A percentile compares a stretch with the other conserved stretches of the same genome.
Evolutionary conservation across 768 basidiomycete species (phyloP).

Genomic region (Arthromyces matolae): DNA sequence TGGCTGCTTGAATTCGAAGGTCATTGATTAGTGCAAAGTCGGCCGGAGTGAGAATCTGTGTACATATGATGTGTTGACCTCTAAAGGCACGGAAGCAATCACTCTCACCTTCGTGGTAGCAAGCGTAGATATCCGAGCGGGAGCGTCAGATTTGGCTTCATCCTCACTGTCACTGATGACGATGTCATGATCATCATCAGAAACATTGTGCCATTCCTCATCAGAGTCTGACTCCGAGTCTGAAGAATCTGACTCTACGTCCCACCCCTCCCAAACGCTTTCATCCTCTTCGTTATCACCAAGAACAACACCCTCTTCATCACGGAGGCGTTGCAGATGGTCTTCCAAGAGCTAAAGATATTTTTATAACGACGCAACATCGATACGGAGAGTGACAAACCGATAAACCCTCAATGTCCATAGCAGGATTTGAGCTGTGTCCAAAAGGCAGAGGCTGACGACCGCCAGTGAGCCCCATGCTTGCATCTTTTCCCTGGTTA

Average conservation of each 20-base stretch:
- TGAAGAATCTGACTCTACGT: slow-evolving; percentile 68
- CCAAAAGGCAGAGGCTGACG: slow-evolving; percentile 78
- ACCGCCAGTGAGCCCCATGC: slow-evolving; percentile 66
- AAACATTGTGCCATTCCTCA: slow-evolving; percentile 83
- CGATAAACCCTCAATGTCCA: slow-evolving; percentile 86
- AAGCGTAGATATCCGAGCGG: slow-evolving; percentile 54
- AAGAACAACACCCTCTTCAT: slow-evolving; percentile 51
- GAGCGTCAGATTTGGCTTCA: slow-evolving; percentile 40
- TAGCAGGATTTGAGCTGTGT: slow-evolving; percentile 65
- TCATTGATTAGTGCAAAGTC: slow-evolving; percentile 93
- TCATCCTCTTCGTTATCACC: slow-evolving; percentile 58
- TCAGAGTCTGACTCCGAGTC: slow-evolving; percentile 55
- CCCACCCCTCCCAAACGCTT: slow-evolving; percentile 86
- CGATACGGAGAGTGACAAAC: slow-evolving; percentile 40
- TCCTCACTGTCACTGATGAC: slow-evolving; percentile 88
- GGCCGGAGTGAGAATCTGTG: slow-evolving; percentile 94
- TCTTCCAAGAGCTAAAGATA: slow-evolving; percentile 74
- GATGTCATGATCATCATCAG: slow-evolving; percentile 63
- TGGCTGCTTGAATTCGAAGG: slow-evolving; percentile 76
- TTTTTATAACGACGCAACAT: not conserved
- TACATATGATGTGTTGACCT: not conserved
- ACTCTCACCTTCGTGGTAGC: slow-evolving; percentile 75
- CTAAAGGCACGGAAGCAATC: too few relatives aligned
- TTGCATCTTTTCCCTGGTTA: slow-evolving; percentile 85
- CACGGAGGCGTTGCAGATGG: slow-evolving; percentile 69